phyloP scores from a whole-genome alignment of 2,329 filamentous ascomycete genomes.

The Dactylonectria estremocensis region DNA sequence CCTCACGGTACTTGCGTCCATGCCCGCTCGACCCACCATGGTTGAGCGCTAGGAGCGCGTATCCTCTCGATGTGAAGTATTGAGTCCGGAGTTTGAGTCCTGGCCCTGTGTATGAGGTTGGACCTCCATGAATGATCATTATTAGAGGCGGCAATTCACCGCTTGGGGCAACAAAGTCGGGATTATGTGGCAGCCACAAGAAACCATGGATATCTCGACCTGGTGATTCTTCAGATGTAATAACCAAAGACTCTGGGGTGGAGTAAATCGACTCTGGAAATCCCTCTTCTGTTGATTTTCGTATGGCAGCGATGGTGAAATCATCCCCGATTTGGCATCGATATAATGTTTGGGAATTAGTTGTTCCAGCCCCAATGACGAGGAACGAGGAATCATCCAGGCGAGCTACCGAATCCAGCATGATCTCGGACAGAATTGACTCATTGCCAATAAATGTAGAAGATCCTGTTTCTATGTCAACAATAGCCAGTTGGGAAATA shows the following conservation, averaged over 20 bases:
- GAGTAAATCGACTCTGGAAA: conserved; percentile 55
- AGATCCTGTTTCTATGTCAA: conserved; percentile 54
- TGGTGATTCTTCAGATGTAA: conserved; percentile 47
- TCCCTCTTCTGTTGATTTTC: conserved; percentile 52
- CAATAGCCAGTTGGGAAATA: conserved; percentile 53
- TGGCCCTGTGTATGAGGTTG: conserved; percentile 59
- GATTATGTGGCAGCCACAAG: conserved; percentile 65
- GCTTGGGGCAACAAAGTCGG: conserved; percentile 55
- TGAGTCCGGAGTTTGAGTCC: conserved; percentile 63
- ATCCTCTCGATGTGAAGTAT: conserved; percentile 69
- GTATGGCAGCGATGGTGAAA: conserved; percentile 48
- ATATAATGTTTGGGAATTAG: conserved; percentile 54
- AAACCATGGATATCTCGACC: conserved; percentile 60
- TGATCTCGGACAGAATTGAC: conserved; percentile 52
- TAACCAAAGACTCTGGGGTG: conserved; percentile 53
- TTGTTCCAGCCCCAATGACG: conserved; percentile 55
- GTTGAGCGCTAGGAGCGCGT: conserved; percentile 66
- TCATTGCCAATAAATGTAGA: conserved; percentile 52
- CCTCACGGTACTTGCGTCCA: conserved; percentile 65
- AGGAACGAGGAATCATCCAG: conserved; percentile 55
- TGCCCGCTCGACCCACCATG: conserved; percentile 68
- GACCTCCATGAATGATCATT: conserved; percentile 67
- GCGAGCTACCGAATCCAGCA: conserved; percentile 53
- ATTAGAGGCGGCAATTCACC: conserved; percentile 64
- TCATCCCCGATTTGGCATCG: conserved; percentile 50